Evolutionary conservation across 1,139 yeast species (phyloP).

Genomic region (Suhomyces terraborum): DNA sequence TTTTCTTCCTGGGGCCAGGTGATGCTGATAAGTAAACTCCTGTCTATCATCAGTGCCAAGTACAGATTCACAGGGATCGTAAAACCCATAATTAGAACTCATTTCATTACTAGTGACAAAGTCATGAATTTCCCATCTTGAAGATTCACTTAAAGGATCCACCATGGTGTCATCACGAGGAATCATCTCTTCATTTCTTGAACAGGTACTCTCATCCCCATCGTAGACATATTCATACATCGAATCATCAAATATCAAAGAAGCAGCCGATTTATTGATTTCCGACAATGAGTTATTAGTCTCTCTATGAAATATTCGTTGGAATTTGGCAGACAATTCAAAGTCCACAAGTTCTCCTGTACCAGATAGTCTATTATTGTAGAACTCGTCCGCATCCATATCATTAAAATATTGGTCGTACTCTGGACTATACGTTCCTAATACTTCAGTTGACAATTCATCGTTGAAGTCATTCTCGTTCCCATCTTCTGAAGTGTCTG

Average conservation of each 20-base stretch:
- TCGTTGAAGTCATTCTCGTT: not conserved
- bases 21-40: too few relatives aligned
- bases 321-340: conserved; percentile 1
- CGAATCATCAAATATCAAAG: not conserved
- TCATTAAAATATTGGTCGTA: conserved; percentile 8
- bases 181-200: too few relatives aligned
- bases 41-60: too few relatives aligned
- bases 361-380: conserved; percentile 1
- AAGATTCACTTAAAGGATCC: conserved; percentile 20
- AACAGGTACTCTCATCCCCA: too few relatives aligned
- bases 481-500: not conserved
- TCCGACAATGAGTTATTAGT: not conserved
- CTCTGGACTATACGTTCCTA: not conserved
- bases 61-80: conserved; percentile 22
- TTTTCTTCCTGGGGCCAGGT: conserved; percentile 39
- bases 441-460: not conserved
- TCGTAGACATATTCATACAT: not conserved
- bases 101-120: conserved; percentile 13
- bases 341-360: not conserved
- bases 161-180: not conserved
- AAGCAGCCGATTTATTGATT: not conserved
- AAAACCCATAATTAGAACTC: conserved; percentile 17
- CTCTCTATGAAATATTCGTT: conserved; percentile 2
- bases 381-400: conserved; percentile 7
- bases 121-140: conserved; percentile 31